Conservation (phyloP, 2,329 filamentous ascomycete species). For the Juglanconis juglandina region DNA sequence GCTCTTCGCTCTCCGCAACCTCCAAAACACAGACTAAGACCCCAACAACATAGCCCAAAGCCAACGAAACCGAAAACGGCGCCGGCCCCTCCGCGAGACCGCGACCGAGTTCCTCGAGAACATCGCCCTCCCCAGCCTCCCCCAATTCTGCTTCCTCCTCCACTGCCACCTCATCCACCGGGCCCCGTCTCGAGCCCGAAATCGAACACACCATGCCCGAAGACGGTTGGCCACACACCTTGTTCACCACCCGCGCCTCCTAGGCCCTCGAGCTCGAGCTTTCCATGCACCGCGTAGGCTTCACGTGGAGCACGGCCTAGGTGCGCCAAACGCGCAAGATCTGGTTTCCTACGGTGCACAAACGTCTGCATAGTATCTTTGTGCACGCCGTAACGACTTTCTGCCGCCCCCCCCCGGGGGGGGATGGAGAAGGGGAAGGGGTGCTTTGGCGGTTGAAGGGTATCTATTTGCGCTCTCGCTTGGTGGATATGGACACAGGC, state of each 20-base stretch:
- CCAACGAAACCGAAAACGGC: background rate
- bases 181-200: constrained; percentile 27
- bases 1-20: background rate
- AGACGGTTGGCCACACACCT: constrained; percentile 34
- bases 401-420: too few relatives aligned
- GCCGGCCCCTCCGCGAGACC: background rate
- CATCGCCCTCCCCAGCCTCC: background rate
- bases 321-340: constrained; percentile 40
- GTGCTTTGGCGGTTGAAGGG: constrained; percentile 32
- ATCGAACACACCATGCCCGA: constrained; percentile 36
- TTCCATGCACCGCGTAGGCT: constrained; percentile 40
- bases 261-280: constrained; percentile 43
- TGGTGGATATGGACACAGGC: background rate
- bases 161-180: constrained; percentile 20
- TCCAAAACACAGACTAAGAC: background rate
- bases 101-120: constrained; percentile 2
- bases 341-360: constrained; percentile 37
- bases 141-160: constrained; percentile 17
- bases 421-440: constrained; percentile 4
- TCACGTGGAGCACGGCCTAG: constrained; percentile 42
- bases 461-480: constrained; percentile 28
- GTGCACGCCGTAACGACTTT: constrained; percentile 36
- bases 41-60: background rate
- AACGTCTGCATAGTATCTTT: constrained; percentile 36
- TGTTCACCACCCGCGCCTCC: constrained; percentile 33